Evolutionary conservation across 768 basidiomycete species (phyloP).

Genomic region (Boletellus sp.): DNA sequence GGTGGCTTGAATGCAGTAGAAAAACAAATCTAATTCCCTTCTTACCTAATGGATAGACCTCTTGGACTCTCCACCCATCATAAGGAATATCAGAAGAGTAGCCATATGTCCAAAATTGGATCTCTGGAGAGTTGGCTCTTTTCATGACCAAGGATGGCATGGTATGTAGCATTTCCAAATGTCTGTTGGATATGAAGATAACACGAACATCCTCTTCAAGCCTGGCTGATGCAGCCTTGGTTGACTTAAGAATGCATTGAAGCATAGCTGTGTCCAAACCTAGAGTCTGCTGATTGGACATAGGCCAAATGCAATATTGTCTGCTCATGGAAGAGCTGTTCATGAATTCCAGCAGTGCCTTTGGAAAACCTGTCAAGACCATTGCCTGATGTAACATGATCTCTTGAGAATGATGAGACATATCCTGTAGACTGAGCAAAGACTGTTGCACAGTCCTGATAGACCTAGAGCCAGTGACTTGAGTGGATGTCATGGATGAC

Average conservation of each 20-base stretch:
- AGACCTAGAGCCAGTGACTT: conserved; percentile 15
- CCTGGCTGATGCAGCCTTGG: conserved; percentile 37
- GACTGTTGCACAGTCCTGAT: conserved; percentile 10
- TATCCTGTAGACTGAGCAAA: background rate
- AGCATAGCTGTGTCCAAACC: conserved; percentile 46
- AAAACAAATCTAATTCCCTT: background rate
- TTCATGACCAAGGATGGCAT: conserved; percentile 49
- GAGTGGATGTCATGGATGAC: conserved; percentile 6
- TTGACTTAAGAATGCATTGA: conserved; percentile 41
- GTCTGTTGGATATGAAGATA: conserved; percentile 65
- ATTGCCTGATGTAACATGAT: conserved; percentile 25
- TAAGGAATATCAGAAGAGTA: conserved; percentile 52
- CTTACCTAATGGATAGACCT: conserved; percentile 68
- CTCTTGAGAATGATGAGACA: conserved; percentile 6
- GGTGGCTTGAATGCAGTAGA: background rate
- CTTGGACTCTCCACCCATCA: conserved; percentile 56
- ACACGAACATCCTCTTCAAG: conserved; percentile 41
- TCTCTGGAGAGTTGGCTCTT: conserved; percentile 39
- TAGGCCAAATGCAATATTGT: conserved; percentile 49
- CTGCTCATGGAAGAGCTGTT: conserved; percentile 31
- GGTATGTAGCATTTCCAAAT: conserved; percentile 45
- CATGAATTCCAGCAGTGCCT: conserved; percentile 46
- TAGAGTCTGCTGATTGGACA: conserved; percentile 23
- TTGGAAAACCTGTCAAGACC: conserved; percentile 44
- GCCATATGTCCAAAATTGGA: conserved; percentile 68